Evolutionary conservation across 495 filamentous ascomycete genomes (phyloP), one percentile per base, ranked within the genome.

Genomic region (Aspergillus hancockii): DNA sequence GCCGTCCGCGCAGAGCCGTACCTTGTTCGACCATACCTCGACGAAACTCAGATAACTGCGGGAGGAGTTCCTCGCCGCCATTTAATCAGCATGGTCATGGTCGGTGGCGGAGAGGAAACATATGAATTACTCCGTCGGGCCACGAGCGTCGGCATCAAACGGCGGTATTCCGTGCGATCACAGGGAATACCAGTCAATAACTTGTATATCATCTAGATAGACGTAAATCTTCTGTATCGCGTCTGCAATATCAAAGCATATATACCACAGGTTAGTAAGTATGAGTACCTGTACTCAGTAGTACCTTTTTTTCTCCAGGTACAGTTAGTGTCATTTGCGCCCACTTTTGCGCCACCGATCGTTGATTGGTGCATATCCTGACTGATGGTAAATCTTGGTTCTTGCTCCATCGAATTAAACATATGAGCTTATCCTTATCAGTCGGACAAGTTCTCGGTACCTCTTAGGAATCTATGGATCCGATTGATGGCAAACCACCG

Each of bases 11-110:
- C 75, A 31, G 73, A 75, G 54, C 55, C 70, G 18, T 67, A 63
- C 19, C 75, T 91, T 5, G 77, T 86, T 45, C 79, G 90, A 22
- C 94, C 94, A 0, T 73, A 94, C 54, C 77, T 98, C 3, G 92
- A 98, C 52, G 82, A 87, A 55, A 69, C 74, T 14, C 92, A 96
- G 73, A 70, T 78, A 36, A 93, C 90, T 2, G 81, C 86, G 0
- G 82, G 80, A 12, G 92, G 93, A 0, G 77, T 95, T 38, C 76
- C 80, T 43, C 75, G 94, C n/a, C 84, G 85, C 52, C 75, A 93
- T 60, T 84, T 85, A 14, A 88, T 97, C 18, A 81, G 86, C 22
- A 87, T 97, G 86, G 81, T 96, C 22, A 90, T 98, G 88, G 87
- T 95, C 8, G 85, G 85, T 0, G 92, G 90, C 0, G 90, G 89